Evolutionary conservation across 176 grass and related monocot species (phyloP).

Genomic region (Oryza meyeriana): DNA sequence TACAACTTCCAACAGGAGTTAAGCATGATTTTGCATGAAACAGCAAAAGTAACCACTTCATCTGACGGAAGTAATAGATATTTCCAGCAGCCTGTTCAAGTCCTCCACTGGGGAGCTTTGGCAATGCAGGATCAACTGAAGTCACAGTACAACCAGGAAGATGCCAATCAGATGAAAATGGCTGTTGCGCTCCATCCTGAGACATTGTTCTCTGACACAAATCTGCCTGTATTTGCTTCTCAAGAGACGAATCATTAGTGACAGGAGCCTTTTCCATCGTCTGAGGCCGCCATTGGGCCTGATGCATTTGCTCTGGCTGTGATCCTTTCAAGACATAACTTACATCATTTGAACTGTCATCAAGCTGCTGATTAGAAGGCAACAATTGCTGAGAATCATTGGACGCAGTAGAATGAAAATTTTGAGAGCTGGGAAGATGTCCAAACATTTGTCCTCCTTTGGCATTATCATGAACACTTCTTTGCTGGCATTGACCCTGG

Average conservation of each 20-base stretch:
- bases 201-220: slow-evolving; percentile 56
- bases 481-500: slow-evolving; percentile 71
- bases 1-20: slow-evolving; percentile 68
- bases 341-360: slow-evolving; percentile 45
- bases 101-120: slow-evolving; percentile 32
- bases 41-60: slow-evolving; percentile 75
- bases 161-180: slow-evolving; percentile 47
- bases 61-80: slow-evolving; percentile 61
- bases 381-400: slow-evolving; percentile 65
- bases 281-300: slow-evolving; percentile 53
- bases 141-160: slow-evolving; percentile 32
- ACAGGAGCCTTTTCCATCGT: slow-evolving; percentile 49
- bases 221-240: slow-evolving; percentile 68
- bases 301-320: slow-evolving; percentile 48
- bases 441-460: slow-evolving; percentile 66
- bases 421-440: slow-evolving; percentile 58
- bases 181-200: slow-evolving; percentile 46
- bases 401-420: slow-evolving; percentile 49
- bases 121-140: slow-evolving; percentile 28
- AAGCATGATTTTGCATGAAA: slow-evolving; percentile 83
- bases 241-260: slow-evolving; percentile 51
- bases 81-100: slow-evolving; percentile 52
- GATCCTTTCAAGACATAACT: slow-evolving; percentile 52
- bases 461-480: slow-evolving; percentile 45
- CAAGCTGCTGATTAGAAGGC: slow-evolving; percentile 40